Evolutionary conservation across 495 filamentous ascomycete species (phyloP).

Genomic region (Collariella sp.): DNA sequence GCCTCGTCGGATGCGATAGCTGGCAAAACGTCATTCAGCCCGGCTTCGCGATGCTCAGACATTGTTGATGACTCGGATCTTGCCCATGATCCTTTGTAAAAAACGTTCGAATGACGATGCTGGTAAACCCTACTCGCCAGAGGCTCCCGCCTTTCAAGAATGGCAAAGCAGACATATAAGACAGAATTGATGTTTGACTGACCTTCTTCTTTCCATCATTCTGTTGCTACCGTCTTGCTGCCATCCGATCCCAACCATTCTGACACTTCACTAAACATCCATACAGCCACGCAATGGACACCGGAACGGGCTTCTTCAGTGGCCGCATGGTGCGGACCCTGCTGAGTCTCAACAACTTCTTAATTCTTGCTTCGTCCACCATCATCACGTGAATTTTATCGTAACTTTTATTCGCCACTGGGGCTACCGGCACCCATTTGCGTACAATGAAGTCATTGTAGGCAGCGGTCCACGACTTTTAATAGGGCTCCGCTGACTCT

Average conservation of each 20-base stretch:
- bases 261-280: background rate
- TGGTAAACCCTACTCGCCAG: too few species aligned
- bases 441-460: conserved; percentile 24
- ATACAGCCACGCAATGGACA: conserved; percentile 7
- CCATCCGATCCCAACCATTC: too few species aligned
- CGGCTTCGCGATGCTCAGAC: too few species aligned
- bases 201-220: background rate
- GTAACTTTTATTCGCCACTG: conserved; percentile 15
- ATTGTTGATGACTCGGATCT: too few species aligned
- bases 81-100: too few species aligned
- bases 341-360: conserved; percentile 17
- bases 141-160: too few species aligned
- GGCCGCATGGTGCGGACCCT: conserved; percentile 12
- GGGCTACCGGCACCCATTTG: conserved; percentile 13
- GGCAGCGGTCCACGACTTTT: background rate
- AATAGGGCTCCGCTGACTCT: background rate
- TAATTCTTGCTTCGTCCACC: conserved; percentile 21
- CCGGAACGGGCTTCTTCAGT: conserved; percentile 2
- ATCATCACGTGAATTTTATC: conserved; percentile 22
- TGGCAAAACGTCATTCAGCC: too few species aligned
- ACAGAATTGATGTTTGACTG: background rate
- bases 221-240: background rate
- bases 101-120: too few species aligned
- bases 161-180: too few species aligned
- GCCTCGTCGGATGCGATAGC: too few species aligned